Evolutionary conservation across 208 protist genomes (phyloP), one percentile per base, ranked within the genome.

Genomic region (Leishmania aethiopica): DNA sequence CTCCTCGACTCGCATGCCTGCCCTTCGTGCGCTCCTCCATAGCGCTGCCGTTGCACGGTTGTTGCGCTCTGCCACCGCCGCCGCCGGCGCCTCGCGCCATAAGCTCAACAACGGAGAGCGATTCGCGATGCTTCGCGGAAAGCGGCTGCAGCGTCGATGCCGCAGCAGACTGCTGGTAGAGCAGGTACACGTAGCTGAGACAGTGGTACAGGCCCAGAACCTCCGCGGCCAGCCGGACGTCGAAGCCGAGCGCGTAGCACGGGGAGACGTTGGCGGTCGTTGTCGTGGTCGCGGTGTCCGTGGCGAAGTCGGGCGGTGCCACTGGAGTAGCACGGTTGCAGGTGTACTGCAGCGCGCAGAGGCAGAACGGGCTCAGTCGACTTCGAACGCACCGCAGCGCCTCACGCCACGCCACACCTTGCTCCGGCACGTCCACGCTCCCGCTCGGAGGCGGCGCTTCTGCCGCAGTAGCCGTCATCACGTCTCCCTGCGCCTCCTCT

Each of bases 121-220:
- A 35, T 22, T 37, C 72, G 5, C 7, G 32, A 47, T 60, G 75
- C 75, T 15, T 62, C n/a, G 17, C 37, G 40, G 75, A 78, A 37
- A 51, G 2, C 57, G 37, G 15, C 53, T 59, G 53, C 37, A 1
- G 37, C 40, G 75, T 22, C 40, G 75, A 28, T 67, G 73, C 19
- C 19, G 53, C 55, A 1, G 49, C 10, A 42, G 72, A 62, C 51
- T 59, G 59, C 72, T 85, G 77, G 53, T 55, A 79, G 60, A 85
- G 71, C 1, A 85, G 11, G 53, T 82, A 81, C 13, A 85, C 57
- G 35, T 79, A 75, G 71, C 82, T 85, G 32, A 82, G 47, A 35
- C 82, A 79, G 42, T 85, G 82, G 53, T 82, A 82, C 77, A 40
- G 62, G 1, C 82, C 82, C 19, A 85, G 71, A 71, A 79, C 77